Conservation (phyloP, 164 flowering plant genomes). For the Magnolia officinalis region DNA sequence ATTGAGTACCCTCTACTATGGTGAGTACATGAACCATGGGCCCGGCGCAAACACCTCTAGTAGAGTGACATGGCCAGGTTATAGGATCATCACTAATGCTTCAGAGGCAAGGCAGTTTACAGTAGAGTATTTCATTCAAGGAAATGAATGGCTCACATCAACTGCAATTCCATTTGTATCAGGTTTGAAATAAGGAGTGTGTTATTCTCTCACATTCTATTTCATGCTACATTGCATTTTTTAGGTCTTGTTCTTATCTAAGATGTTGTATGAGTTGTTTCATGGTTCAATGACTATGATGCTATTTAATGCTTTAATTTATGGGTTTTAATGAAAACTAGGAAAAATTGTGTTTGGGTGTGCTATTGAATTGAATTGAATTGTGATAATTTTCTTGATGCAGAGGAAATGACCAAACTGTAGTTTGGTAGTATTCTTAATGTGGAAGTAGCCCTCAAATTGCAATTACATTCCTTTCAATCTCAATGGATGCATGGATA, state of each 20-base stretch:
- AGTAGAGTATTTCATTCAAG: constrained; percentile 56
- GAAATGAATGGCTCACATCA: constrained; percentile 51
- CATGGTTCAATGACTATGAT: not conserved
- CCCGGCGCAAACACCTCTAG: constrained; percentile 60
- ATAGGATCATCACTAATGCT: constrained; percentile 40
- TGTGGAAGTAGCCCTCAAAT: too few relatives aligned
- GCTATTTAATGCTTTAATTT: too few relatives aligned
- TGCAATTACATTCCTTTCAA: too few relatives aligned
- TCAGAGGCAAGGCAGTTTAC: constrained; percentile 63
- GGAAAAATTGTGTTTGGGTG: too few relatives aligned
- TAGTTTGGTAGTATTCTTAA: too few relatives aligned
- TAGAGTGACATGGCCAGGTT: constrained; percentile 86
- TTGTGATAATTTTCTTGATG: too few relatives aligned
- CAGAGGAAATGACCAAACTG: too few relatives aligned
- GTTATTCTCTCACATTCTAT: not conserved
- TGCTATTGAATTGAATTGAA: too few relatives aligned
- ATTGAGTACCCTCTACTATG: constrained; percentile 57
- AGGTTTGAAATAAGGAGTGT: constrained; percentile 24
- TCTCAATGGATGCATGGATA: too few relatives aligned
- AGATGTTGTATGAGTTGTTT: not conserved
- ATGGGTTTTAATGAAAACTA: too few relatives aligned
- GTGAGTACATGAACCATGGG: constrained; percentile 75
- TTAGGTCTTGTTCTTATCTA: not conserved
- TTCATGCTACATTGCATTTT: not conserved
- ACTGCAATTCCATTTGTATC: constrained; percentile 41